Evolutionary conservation across 371 early-diverging fungal species (phyloP).

Genomic region (Mucor mucedo): DNA sequence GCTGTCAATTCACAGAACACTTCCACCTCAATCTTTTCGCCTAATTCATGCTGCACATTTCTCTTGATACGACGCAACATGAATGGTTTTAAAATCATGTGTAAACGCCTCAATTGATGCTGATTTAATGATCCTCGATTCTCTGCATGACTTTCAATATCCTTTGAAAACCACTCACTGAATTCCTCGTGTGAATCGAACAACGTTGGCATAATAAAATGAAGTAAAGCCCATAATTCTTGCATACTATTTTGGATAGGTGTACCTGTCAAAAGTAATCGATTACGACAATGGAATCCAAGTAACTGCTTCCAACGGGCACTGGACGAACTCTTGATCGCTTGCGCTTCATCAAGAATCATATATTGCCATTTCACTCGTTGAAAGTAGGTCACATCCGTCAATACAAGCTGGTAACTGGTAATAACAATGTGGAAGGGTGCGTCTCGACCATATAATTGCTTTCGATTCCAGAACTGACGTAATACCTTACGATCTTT

Average conservation of each 20-base stretch:
- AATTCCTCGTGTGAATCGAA: slow-evolving; percentile 97
- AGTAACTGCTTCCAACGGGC: slow-evolving; percentile 94
- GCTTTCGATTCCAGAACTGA: slow-evolving; percentile 83
- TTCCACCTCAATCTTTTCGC: slow-evolving; percentile 90
- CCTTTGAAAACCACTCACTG: slow-evolving; percentile 95
- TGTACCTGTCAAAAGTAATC: slow-evolving; percentile 94
- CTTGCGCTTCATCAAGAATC: slow-evolving; percentile 98
- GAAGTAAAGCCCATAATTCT: slow-evolving; percentile 93
- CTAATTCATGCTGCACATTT: slow-evolving; percentile 95
- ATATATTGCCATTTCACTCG: slow-evolving; percentile 98
- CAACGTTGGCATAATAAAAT: slow-evolving; percentile 98
- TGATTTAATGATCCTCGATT: slow-evolving; percentile 86
- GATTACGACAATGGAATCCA: slow-evolving; percentile 92
- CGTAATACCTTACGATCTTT: slow-evolving; percentile 89
- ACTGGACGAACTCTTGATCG: slow-evolving; percentile 92
- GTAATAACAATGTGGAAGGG: slow-evolving; percentile 95
- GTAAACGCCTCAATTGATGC: slow-evolving; percentile 89
- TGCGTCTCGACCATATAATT: slow-evolving; percentile 79
- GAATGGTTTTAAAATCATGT: slow-evolving; percentile 98
- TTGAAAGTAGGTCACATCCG: slow-evolving; percentile 88
- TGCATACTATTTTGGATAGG: slow-evolving; percentile 98
- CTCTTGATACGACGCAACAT: slow-evolving; percentile 98
- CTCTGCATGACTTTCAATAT: slow-evolving; percentile 92
- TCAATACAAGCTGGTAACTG: slow-evolving; percentile 91
- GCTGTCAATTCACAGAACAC: slow-evolving; percentile 86